Conservation (phyloP, 176 grass and related monocot genomes). For the Oryza nivara region DNA sequence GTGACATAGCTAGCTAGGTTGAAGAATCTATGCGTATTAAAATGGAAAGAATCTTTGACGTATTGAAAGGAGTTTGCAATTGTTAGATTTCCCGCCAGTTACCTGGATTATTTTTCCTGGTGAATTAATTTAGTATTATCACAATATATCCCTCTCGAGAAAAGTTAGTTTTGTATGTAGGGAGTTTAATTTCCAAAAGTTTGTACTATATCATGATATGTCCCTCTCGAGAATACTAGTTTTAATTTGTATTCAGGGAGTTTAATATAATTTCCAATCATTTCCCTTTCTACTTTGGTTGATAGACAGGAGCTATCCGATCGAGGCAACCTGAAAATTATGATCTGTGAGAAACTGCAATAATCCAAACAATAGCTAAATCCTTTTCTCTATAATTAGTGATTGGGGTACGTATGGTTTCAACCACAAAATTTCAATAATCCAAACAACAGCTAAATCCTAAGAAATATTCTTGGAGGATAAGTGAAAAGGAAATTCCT, state of each 20-base stretch:
- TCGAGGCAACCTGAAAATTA: not conserved
- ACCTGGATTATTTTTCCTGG: not conserved
- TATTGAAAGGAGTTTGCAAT: not conserved
- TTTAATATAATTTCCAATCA: not conserved
- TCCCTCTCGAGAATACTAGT: no score
- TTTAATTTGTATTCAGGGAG: not conserved
- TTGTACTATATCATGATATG: no score
- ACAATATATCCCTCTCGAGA: no score
- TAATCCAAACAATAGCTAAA: no score
- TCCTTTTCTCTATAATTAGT: not conserved
- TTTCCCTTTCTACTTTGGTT: not conserved
- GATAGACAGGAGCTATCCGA: not conserved
- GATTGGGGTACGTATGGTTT: not conserved
- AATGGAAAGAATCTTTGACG: not conserved
- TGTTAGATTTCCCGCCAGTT: slow-evolving; percentile 42
- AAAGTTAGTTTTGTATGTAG: not conserved
- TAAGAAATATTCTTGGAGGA: not conserved
- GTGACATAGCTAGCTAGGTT: slow-evolving; percentile 12
- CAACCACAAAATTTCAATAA: not conserved
- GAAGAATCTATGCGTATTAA: slow-evolving; percentile 20
- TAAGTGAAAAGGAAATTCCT: not conserved
- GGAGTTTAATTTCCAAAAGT: not conserved
- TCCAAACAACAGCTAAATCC: not conserved
- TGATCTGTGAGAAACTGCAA: not conserved
- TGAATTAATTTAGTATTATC: not conserved